These are phyloP conservation scores for Chrysosporium queenslandicum DNA, from an alignment of 2,329 filamentous ascomycete species.

Conservation along the genomic window DNA sequence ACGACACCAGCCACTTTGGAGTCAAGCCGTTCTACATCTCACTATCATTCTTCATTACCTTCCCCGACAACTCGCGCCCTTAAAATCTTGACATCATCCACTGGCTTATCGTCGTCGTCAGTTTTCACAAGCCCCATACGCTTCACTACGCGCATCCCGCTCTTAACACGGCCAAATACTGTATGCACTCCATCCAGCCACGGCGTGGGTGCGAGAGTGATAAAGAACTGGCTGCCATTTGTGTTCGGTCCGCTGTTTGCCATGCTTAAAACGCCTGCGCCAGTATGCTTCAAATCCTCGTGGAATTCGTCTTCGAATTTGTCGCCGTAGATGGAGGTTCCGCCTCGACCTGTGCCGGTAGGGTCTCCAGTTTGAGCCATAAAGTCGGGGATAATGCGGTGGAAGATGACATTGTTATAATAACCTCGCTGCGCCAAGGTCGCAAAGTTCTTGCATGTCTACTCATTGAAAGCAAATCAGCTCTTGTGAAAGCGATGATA, in stretches of 20 bases:
- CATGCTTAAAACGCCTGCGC: conserved; percentile 90
- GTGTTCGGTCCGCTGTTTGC: conserved; percentile 88
- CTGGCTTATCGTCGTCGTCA: conserved; percentile 65
- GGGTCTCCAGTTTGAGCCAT: conserved; percentile 96
- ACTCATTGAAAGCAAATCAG: conserved; percentile 4
- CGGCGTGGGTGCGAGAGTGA: conserved; percentile 85
- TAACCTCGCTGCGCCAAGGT: conserved; percentile 73
- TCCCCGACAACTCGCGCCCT: conserved; percentile 62
- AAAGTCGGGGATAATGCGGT: conserved; percentile 90
- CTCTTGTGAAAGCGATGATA: background rate
- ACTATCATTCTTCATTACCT: conserved; percentile 39
- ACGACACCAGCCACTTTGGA: too few species aligned
- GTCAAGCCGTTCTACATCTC: background rate
- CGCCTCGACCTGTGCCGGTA: conserved; percentile 84
- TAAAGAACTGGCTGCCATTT: conserved; percentile 92
- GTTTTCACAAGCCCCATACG: conserved; percentile 84
- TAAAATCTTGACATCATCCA: conserved; percentile 72
- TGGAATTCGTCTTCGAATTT: conserved; percentile 91
- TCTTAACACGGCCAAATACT: conserved; percentile 85
- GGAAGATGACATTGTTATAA: conserved; percentile 78
- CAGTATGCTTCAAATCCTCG: conserved; percentile 71
- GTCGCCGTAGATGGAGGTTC: conserved; percentile 79
- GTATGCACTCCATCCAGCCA: conserved; percentile 97
- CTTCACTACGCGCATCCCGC: conserved; percentile 71
- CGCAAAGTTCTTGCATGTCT: conserved; percentile 78